phyloP scores from a whole-genome alignment of 148 eudicot genomes.

The Rhododendron ferrugineum region DNA sequence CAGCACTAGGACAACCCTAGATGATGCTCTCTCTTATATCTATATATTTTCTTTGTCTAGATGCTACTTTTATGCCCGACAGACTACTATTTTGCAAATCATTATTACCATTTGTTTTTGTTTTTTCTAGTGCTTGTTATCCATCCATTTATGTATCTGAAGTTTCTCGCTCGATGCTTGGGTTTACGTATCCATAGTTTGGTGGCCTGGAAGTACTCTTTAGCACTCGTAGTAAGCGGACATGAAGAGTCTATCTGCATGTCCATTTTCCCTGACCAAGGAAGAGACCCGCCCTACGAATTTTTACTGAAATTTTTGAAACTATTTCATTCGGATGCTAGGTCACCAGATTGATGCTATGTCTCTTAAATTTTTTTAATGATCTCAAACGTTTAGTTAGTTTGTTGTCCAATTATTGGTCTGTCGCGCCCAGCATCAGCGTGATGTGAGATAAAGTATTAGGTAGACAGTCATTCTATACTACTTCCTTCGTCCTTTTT shows the following conservation, averaged over 20 bases:
- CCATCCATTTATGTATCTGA: not conserved
- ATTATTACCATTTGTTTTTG: not conserved
- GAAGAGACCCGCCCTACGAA: not conserved
- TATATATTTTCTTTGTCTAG: not conserved
- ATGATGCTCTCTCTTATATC: not conserved
- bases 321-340: not conserved
- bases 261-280: not conserved
- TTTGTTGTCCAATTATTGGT: not conserved
- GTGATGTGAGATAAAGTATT: too few species aligned
- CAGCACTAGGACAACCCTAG: conserved; percentile 19
- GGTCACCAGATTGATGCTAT: not conserved
- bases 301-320: conserved; percentile 1
- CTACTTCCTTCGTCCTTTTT: too few species aligned
- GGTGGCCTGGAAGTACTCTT: not conserved
- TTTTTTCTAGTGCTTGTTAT: not conserved
- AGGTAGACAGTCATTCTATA: too few species aligned
- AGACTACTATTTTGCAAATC: conserved; percentile 9
- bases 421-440: too few species aligned
- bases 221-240: not conserved
- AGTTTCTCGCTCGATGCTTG: not conserved
- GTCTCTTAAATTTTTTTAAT: not conserved
- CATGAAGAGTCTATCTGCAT: not conserved
- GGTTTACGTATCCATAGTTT: not conserved
- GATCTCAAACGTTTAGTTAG: not conserved
- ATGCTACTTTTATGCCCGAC: conserved; percentile 3